Percentiles rank a stretch among this genome's conserved stretches.
Conservation (phyloP, 768 basidiomycete species). For the Roridomyces roridus region DNA sequence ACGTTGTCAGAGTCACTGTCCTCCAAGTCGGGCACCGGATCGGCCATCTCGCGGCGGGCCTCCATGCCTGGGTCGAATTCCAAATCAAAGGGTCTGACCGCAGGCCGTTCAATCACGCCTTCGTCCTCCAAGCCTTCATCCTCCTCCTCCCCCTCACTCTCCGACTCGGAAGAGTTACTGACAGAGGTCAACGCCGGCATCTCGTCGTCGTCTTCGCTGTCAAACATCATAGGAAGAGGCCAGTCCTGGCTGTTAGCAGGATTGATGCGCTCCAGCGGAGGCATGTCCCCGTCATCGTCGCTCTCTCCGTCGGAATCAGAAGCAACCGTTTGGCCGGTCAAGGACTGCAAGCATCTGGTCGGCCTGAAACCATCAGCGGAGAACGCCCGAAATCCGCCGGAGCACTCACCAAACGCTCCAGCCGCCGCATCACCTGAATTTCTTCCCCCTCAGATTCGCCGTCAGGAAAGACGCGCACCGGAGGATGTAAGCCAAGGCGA, state of each 20-base stretch:
- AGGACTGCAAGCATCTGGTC: constrained; percentile 39
- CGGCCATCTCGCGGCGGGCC: too few relatives aligned
- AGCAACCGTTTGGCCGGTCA: constrained; percentile 11
- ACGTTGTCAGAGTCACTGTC: constrained; percentile 29
- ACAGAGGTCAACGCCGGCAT: constrained; percentile 46
- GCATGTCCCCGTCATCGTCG: constrained; percentile 13
- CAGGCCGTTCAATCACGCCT: neutral
- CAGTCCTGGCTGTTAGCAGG: constrained; percentile 12
- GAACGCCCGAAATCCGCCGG: neutral
- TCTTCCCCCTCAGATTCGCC: constrained; percentile 24
- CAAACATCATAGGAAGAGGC: constrained; percentile 14
- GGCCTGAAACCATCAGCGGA: constrained; percentile 30
- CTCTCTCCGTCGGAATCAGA: constrained; percentile 18
- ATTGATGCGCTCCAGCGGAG: constrained; percentile 18
- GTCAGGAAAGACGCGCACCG: constrained; percentile 17
- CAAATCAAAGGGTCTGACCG: constrained; percentile 19
- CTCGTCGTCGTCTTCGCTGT: constrained; percentile 30
- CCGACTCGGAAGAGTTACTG: constrained; percentile 24
- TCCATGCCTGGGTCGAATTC: constrained; percentile 12
- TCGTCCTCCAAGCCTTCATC: constrained; percentile 4
- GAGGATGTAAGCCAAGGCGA: constrained; percentile 19
- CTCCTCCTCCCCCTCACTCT: constrained; percentile 16
- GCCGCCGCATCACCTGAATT: constrained; percentile 33
- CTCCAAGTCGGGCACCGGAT: too few relatives aligned
- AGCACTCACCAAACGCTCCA: constrained; percentile 34